A percentile compares a stretch with the other conserved stretches of the same genome.
These are phyloP conservation scores for Gastrodia elata DNA, from an alignment of 106 monocot genomes.

Conservation along the genomic window DNA sequence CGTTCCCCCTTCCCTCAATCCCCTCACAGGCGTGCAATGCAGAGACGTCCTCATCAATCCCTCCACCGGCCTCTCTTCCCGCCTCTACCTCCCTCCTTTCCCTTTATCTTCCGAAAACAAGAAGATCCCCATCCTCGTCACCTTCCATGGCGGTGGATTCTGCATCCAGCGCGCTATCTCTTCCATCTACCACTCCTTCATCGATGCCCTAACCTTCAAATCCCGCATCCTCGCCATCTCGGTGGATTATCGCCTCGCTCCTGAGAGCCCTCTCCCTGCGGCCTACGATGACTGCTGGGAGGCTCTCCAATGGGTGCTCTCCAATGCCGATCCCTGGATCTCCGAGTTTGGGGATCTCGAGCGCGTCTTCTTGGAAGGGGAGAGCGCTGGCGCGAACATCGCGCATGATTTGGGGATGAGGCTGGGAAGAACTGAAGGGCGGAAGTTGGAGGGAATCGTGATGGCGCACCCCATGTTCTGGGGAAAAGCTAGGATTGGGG, in stretches of 20 bases:
- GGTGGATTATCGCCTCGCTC: not conserved
- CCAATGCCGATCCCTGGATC: slow-evolving; percentile 20
- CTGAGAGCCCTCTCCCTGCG: not conserved
- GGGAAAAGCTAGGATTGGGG: slow-evolving; percentile 4
- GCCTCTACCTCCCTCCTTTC: slow-evolving; percentile 14
- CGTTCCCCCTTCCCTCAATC: slow-evolving; percentile 5
- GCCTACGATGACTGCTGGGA: slow-evolving; percentile 3
- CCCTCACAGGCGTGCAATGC: not conserved
- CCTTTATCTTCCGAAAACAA: no score
- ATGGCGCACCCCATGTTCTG: slow-evolving; percentile 19
- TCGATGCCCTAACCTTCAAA: not conserved
- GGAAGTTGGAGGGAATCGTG: slow-evolving; percentile 8
- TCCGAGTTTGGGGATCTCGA: slow-evolving; percentile 18
- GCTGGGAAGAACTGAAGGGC: not conserved
- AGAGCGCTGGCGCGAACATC: slow-evolving; percentile 40
- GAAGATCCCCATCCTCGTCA: not conserved
- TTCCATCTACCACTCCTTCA: not conserved
- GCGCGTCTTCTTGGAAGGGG: slow-evolving; percentile 37
- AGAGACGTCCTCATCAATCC: slow-evolving; percentile 15
- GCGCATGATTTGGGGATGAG: slow-evolving; percentile 20
- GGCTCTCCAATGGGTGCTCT: not conserved
- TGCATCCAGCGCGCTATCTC: not conserved
- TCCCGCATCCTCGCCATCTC: not conserved
- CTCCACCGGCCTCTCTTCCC: not conserved
- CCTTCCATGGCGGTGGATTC: slow-evolving; percentile 3